Conservation (phyloP, 129 eudicot species). For the Centaurea solstitialis region DNA sequence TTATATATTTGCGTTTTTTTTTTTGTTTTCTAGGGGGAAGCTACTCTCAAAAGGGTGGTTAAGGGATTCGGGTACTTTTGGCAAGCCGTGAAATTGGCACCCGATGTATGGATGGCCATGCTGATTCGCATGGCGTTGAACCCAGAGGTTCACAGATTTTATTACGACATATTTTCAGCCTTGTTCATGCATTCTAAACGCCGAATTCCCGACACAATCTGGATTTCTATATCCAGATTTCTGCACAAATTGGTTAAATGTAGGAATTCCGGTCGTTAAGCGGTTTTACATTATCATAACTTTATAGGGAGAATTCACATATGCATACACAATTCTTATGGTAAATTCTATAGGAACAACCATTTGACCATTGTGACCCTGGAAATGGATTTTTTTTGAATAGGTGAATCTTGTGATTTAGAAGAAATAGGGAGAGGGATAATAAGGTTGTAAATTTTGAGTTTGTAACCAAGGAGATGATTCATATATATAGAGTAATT, state of each 20-base stretch:
- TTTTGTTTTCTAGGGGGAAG: slow-evolving; percentile 44
- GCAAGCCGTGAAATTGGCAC: slow-evolving; percentile 81
- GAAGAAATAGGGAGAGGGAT: neutral
- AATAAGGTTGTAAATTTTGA: slow-evolving; percentile 24
- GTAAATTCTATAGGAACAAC: slow-evolving; percentile 29
- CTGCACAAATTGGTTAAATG: slow-evolving; percentile 45
- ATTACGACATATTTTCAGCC: slow-evolving; percentile 44
- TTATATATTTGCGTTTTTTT: slow-evolving; percentile 1
- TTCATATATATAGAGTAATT: neutral
- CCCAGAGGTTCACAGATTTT: slow-evolving; percentile 65
- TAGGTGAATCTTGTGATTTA: neutral
- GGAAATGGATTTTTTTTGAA: slow-evolving; percentile 20
- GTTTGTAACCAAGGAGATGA: slow-evolving; percentile 3
- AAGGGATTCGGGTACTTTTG: slow-evolving; percentile 57
- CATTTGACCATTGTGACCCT: slow-evolving; percentile 26
- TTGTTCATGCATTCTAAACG: slow-evolving; percentile 42
- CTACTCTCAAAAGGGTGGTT: slow-evolving; percentile 51
- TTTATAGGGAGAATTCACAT: neutral
- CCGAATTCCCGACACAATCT: slow-evolving; percentile 53
- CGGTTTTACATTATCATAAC: neutral
- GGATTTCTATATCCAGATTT: slow-evolving; percentile 61
- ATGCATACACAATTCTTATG: neutral
- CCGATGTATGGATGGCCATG: slow-evolving; percentile 89
- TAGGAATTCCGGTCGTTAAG: neutral
- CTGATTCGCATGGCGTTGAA: slow-evolving; percentile 63